Base-by-base conservation (phyloP, 306 rosid species). In the Lotus japonicus region DNA sequence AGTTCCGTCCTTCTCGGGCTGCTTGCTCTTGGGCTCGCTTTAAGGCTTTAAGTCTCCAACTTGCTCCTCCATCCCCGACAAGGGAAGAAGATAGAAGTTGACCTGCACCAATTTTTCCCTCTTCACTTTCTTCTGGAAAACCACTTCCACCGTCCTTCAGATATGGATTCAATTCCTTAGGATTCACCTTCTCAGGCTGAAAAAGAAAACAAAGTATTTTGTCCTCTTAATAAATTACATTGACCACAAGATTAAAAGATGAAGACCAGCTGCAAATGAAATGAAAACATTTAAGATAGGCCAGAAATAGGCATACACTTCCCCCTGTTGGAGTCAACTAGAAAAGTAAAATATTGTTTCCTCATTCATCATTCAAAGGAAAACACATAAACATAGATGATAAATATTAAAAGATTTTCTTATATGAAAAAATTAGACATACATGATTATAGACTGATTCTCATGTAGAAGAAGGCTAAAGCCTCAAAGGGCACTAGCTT, bases 11-110 rank as follows among this genome's bases (percentile, higher is more conserved):
- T 59, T 90, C 96, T 66, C 96, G 84, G 66, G 88, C 82, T 55
- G 96, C 96, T 82, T 90, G 97, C 77, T 94, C 96, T 81, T 86
- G 82, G 17, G 98, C 96, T 39, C 98, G 97, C 68, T 90, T 94
- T 86, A 88, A 72, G 11, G 98, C 98, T 86, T 94, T 94, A 50
- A 88, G 89, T 76, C 95, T 90, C 98, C 98, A 94, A 78, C 96
- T 94, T 42, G 94, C 96, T 15, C 97, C 98, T 58, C 97, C 98
- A 76, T 90, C 98, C 60, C 98, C 97, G 76, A 94, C 87, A 76
- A 86, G 74, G 5, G 96, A 83, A 68, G 92, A 85, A 77, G 92
- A 79, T 21, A 82, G 75, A 79, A 82, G 84, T 75, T 70, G 28
- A 13, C 66, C 80, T 26, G 57, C 79, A 64, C 79, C 83, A 66